Percentiles rank a stretch among this genome's conserved stretches.
These are phyloP conservation scores for Oenanthe javanica DNA, from an alignment of 140 eudicot genomes.

Conservation along the genomic window DNA sequence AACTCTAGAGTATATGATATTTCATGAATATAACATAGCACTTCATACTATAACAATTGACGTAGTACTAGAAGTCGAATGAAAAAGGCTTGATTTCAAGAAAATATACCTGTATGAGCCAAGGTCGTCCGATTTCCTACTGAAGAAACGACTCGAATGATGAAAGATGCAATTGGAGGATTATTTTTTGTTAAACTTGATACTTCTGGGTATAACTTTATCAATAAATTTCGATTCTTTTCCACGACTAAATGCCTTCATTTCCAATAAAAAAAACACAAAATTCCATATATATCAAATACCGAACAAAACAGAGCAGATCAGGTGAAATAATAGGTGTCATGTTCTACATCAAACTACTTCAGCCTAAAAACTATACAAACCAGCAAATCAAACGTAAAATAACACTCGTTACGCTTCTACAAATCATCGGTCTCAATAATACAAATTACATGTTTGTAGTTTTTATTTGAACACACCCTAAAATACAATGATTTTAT, in stretches of 20 bases:
- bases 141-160: conserved; percentile 59
- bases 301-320: neutral
- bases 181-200: conserved; percentile 57
- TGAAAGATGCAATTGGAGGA: conserved; percentile 87
- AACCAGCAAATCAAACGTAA: neutral
- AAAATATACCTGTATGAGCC: conserved; percentile 73
- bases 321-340: neutral
- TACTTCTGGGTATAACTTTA: conserved; percentile 71
- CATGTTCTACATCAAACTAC: neutral
- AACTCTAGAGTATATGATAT: no score
- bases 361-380: neutral
- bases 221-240: conserved; percentile 55
- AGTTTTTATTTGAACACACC: neutral
- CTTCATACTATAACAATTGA: neutral
- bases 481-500: no score
- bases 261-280: neutral
- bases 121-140: conserved; percentile 71
- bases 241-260: conserved; percentile 81
- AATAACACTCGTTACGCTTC: neutral
- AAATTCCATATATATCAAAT: neutral
- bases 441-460: neutral
- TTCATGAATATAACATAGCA: no score
- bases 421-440: neutral
- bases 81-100: neutral
- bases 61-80: neutral